phyloP scores from a whole-genome alignment of 208 protist species.

The Leishmania tropica region DNA sequence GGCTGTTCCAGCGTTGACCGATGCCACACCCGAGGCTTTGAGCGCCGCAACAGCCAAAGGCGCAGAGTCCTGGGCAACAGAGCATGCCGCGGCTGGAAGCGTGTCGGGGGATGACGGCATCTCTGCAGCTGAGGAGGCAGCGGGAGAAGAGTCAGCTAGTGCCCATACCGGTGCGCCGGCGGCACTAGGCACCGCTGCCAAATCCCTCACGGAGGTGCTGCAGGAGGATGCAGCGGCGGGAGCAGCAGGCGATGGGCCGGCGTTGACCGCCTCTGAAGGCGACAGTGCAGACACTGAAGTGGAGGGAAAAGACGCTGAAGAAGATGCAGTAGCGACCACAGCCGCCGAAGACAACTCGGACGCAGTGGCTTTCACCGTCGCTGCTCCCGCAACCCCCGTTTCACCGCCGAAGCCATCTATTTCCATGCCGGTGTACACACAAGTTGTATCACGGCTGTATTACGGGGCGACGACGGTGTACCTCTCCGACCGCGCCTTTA shows the following conservation, averaged over 20 bases:
- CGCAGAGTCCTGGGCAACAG: slow-evolving; percentile 3
- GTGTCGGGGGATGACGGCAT: neutral
- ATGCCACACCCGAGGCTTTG: neutral
- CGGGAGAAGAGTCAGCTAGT: neutral
- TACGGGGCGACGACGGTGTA: slow-evolving; percentile 24
- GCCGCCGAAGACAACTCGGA: neutral
- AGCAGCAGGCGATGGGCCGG: neutral
- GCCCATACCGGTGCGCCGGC: too few species aligned
- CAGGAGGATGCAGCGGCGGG: neutral
- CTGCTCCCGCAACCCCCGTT: neutral
- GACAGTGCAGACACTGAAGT: neutral
- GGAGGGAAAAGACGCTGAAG: neutral
- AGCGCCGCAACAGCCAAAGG: neutral
- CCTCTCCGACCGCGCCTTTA: slow-evolving; percentile 32
- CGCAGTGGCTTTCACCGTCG: neutral
- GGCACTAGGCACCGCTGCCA: neutral
- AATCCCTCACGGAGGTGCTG: neutral
- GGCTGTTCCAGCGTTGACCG: neutral
- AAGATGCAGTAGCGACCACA: neutral
- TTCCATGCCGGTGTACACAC: slow-evolving; percentile 18
- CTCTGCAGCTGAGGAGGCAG: neutral
- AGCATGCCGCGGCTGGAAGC: neutral
- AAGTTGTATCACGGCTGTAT: slow-evolving; percentile 24
- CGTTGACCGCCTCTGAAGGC: neutral
- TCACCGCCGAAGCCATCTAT: slow-evolving; percentile 6